These are phyloP conservation scores for Curvularia sp. DNA, from an alignment of 2,329 filamentous ascomycete species.

Conservation along the genomic window DNA sequence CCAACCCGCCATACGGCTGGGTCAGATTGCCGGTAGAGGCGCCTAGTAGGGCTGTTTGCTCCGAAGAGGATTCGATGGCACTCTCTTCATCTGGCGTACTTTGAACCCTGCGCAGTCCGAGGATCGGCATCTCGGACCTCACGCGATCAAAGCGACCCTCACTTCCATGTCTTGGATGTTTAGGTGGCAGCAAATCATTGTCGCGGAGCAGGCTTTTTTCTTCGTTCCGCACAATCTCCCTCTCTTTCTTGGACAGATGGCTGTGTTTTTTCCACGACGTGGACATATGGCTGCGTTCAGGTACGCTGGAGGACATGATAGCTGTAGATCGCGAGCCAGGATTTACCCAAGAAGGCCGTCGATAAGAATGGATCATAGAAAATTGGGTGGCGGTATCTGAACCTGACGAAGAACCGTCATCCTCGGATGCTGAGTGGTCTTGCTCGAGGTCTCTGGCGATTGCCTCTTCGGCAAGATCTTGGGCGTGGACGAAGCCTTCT, in stretches of 20 bases:
- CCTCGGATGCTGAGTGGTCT: slow-evolving; percentile 61
- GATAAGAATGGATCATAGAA: slow-evolving; percentile 70
- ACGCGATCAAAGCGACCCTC: slow-evolving; percentile 39
- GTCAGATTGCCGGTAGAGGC: slow-evolving; percentile 44
- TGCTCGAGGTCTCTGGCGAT: slow-evolving; percentile 51
- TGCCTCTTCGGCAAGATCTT: slow-evolving; percentile 48
- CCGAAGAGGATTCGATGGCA: slow-evolving; percentile 40
- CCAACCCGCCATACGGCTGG: slow-evolving; percentile 56
- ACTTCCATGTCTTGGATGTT: slow-evolving; percentile 54
- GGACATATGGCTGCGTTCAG: slow-evolving; percentile 42
- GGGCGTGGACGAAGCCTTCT: slow-evolving; percentile 40
- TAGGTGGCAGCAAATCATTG: slow-evolving; percentile 65
- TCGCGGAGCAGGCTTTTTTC: slow-evolving; percentile 66
- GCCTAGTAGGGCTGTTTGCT: slow-evolving; percentile 59
- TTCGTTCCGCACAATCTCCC: slow-evolving; percentile 62
- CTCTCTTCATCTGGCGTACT: slow-evolving; percentile 47
- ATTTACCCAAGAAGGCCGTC: slow-evolving; percentile 77
- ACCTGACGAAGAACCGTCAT: slow-evolving; percentile 58
- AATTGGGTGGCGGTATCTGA: slow-evolving; percentile 56
- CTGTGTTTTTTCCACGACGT: slow-evolving; percentile 47
- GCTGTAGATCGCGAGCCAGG: slow-evolving; percentile 75
- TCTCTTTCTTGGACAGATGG: slow-evolving; percentile 60
- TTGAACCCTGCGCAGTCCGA: slow-evolving; percentile 38
- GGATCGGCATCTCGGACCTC: slow-evolving; percentile 39
- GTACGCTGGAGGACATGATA: slow-evolving; percentile 65